Conservation (phyloP, 305 asterid genomes). For the Fraxinus velutina region DNA sequence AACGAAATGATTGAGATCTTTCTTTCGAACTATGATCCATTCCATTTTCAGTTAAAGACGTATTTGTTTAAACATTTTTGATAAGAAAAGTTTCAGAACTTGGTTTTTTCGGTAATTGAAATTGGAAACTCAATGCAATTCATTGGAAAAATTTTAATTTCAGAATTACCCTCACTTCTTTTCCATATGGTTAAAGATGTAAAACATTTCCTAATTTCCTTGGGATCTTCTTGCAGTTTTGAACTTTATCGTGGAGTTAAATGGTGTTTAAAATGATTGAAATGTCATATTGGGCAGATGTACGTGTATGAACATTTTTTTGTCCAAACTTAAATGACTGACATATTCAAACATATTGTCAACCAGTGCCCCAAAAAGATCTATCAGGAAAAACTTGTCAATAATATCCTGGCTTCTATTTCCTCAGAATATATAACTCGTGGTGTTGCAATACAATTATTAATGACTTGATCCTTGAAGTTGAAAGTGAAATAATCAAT, state of each 20-base stretch:
- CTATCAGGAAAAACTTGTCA: background rate
- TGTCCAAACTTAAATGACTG: background rate
- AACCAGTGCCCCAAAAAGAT: background rate
- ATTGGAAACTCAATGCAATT: background rate
- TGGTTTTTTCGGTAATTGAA: background rate
- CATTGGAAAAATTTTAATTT: background rate
- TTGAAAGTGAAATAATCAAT: background rate
- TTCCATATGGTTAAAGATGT: background rate
- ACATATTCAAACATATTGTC: background rate
- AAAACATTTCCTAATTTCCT: background rate
- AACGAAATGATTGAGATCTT: background rate
- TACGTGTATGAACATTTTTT: background rate
- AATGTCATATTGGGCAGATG: background rate
- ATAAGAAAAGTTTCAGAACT: background rate
- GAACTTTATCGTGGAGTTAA: background rate
- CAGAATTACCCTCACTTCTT: background rate
- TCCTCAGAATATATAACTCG: background rate
- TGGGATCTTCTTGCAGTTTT: background rate
- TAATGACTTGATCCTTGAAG: background rate
- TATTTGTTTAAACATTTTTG: background rate
- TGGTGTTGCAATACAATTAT: background rate
- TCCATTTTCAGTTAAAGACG: background rate
- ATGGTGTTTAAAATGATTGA: background rate
- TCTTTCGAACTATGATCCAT: background rate
- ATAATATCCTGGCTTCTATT: background rate